Conservation (phyloP, 768 basidiomycete genomes). For the Asterophora parasitica region DNA sequence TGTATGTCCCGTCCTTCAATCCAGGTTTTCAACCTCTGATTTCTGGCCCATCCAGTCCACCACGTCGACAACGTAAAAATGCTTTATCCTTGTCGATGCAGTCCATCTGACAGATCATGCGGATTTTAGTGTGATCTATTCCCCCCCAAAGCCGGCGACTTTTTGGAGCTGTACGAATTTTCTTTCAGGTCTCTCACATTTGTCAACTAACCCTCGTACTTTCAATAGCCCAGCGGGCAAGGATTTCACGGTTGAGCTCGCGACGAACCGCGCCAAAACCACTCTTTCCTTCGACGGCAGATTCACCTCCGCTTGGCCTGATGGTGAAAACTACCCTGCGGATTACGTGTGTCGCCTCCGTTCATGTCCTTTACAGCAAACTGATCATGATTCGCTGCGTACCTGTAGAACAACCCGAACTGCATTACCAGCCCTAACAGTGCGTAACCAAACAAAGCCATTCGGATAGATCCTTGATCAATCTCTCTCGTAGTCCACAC, state of each 20-base stretch:
- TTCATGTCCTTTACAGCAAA: background rate
- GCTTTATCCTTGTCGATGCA: background rate
- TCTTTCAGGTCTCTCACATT: too few species aligned
- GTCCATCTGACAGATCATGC: background rate
- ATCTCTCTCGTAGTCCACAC: conserved; percentile 39
- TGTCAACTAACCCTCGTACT: background rate
- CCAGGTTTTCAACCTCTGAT: background rate
- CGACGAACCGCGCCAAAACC: conserved; percentile 45
- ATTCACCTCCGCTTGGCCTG: conserved; percentile 39
- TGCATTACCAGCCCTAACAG: conserved; percentile 49
- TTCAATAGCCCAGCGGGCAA: conserved; percentile 40
- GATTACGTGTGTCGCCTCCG: conserved; percentile 33
- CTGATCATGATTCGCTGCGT: background rate
- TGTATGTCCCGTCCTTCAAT: conserved; percentile 25
- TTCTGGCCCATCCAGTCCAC: conserved; percentile 25
- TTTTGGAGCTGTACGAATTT: conserved; percentile 37
- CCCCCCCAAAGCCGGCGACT: conserved; percentile 37
- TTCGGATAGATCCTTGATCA: background rate
- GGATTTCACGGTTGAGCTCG: conserved; percentile 44
- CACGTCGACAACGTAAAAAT: conserved; percentile 28
- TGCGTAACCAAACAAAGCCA: conserved; percentile 20
- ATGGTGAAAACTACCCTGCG: conserved; percentile 39
- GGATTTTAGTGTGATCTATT: conserved; percentile 33
- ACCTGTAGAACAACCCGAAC: conserved; percentile 22
- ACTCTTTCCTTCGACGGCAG: conserved; percentile 36